Base-by-base conservation (phyloP, 1,139 yeast species). In the Sugiyamaella grinbergsii region DNA sequence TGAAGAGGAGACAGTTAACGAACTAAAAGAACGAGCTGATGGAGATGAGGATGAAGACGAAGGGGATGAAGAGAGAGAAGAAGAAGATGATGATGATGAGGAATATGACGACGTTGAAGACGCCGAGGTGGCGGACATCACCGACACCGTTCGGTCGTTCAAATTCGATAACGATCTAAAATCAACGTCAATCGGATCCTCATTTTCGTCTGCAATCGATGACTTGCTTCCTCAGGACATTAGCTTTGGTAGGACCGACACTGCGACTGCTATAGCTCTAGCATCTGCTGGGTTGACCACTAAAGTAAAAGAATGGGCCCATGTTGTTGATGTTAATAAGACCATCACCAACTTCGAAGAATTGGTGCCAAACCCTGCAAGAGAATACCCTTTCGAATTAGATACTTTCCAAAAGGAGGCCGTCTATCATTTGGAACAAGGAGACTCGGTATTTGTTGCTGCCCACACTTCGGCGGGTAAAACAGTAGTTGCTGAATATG, bases 401-500 rank as follows among this genome's bases (percentile, higher is more conserved):
- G 99, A 93, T 72, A 87, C 90, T 28, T 93, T 93, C 71, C 99
- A 93, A 69, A 91, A 94, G 66, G 97, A 94, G 64, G 97, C 99
- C 0, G 89, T 93, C 1, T 93, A 90, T 58, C 97, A 93, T 71
- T 77, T 93, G 58, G 99, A 93, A 65, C 95, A 91, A 66, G 96
- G 96, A 43, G 98, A 93, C 66, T 90, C 98, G 0, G 99, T 93
- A 1, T 88, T 93, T 68, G 98, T 93, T 2, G 97, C 98, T 5
- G 99, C 99, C 0, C 99, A 93, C 67, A 88, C 96, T 0, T 88
- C 95, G 4, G 96, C 96, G 0, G 96, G 96, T 68, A 88, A 88
- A 64, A 88, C 96, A 0, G 96, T 88, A 5, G 94, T 88, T 20
- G 96, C 96, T 0, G 96, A 90, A 65, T 90, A 90, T 64, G 96